Base-by-base conservation (phyloP, 176 grass and related monocot species). In the Ampelocalamus luodianensis region DNA sequence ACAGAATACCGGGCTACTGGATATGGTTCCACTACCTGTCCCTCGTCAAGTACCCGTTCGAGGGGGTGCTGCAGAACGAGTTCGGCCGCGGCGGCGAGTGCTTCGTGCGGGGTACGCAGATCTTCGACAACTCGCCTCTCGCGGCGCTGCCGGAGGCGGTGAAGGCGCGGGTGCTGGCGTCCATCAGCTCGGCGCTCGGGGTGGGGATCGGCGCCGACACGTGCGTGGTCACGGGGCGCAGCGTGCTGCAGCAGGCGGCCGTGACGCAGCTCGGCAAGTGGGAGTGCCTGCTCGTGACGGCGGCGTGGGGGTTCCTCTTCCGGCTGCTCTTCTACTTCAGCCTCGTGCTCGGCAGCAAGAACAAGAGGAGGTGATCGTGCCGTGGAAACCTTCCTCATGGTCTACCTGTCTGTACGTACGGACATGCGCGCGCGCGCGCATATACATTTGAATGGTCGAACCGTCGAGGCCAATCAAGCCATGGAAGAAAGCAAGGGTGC, bases 11-110 rank as follows among this genome's bases (percentile, higher is more conserved):
- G 17, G 55, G 42, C 0, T 98, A 95, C 91, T 98, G 96, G 96
- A 54, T 98, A 16, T 98, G 96, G 96, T 98, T 98, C 91, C 96
- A 97, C 69, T 97, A 97, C 88, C 73, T 97, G 51, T 97, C 95
- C 2, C 90, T 97, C 18, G 89, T 97, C 43, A 98, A 95, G 85
- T 98, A 98, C 76, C 93, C 93, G 24, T 93, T 92, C 75, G 93
- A 98, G 79, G 95, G 85, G 1, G 93, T 98, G 59, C 62, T 98
- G 84, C 96, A 95, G 81, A 98, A 98, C 86, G 96, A 98, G 96
- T 98, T 98, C 54, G 91, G 51, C 6, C 76, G 85, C 62, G 16
- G 15, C 20, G 87, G 89, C 18, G 53, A 55, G 53, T 55, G 53
- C 53, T 55, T 55, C 53, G 53, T 55, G 53, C 53, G 53, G 53